phyloP scores from a whole-genome alignment of 208 protist species.

The Wallacemonas sp. region DNA sequence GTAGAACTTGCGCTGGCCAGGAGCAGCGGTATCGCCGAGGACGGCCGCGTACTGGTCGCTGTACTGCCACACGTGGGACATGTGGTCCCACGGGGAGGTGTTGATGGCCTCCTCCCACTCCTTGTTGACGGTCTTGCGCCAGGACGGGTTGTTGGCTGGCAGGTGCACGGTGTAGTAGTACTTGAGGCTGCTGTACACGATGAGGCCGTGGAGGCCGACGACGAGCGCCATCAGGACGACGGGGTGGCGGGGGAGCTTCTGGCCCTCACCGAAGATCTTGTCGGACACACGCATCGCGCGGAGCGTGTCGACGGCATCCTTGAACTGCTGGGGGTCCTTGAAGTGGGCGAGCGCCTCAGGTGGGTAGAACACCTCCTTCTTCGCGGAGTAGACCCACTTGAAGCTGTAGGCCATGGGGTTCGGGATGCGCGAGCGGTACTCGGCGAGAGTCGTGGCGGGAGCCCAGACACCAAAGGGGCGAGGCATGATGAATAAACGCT shows the following conservation, averaged over 20 bases:
- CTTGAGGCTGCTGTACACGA: constrained; percentile 45
- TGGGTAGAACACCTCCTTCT: constrained; percentile 80
- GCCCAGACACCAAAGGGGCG: constrained; percentile 88
- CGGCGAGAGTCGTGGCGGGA: constrained; percentile 81
- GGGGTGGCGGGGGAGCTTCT: constrained; percentile 67
- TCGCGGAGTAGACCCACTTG: constrained; percentile 38
- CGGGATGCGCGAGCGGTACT: constrained; percentile 79
- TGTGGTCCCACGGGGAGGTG: constrained; percentile 90
- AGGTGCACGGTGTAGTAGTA: constrained; percentile 80
- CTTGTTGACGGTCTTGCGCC: constrained; percentile 89
- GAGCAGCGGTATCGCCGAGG: constrained; percentile 57
- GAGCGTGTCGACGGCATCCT: constrained; percentile 80
- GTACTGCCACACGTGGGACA: constrained; percentile 91
- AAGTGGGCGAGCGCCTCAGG: constrained; percentile 85
- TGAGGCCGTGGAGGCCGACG: constrained; percentile 39
- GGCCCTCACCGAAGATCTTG: constrained; percentile 85
- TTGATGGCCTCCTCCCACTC: constrained; percentile 92
- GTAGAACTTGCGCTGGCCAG: constrained; percentile 76
- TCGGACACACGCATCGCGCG: constrained; percentile 77
- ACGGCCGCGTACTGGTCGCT: constrained; percentile 74
- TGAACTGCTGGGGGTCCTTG: constrained; percentile 88
- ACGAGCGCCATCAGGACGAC: constrained; percentile 42
- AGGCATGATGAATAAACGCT: constrained; percentile 50
- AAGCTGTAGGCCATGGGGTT: constrained; percentile 60
- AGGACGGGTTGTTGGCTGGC: constrained; percentile 87